Conservation (phyloP, 2,329 filamentous ascomycete genomes). For the Fusarium fujikuroi region DNA sequence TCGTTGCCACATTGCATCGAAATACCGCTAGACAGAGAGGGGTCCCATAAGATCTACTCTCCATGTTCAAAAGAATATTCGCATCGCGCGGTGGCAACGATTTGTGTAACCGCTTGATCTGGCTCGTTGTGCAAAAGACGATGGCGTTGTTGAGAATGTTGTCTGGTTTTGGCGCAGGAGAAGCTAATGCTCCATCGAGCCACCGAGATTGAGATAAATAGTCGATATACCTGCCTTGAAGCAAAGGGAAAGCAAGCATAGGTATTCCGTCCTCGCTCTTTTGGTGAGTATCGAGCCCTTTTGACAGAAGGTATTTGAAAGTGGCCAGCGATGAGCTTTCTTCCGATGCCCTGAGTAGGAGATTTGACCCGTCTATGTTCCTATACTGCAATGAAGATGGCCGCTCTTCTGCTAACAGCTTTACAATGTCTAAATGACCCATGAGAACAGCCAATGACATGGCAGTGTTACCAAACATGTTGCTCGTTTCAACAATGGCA, state of each 20-base stretch:
- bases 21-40: background rate
- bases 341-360: background rate
- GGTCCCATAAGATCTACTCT: accelerated
- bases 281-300: background rate
- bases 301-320: background rate
- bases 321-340: accelerated
- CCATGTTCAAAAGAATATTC: background rate
- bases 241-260: background rate
- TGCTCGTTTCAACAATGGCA: background rate
- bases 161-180: accelerated
- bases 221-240: accelerated
- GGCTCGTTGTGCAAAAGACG: accelerated
- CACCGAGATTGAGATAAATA: background rate
- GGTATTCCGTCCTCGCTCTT: background rate
- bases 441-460: background rate
- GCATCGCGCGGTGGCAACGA: background rate
- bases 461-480: background rate
- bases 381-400: background rate
- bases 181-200: accelerated
- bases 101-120: background rate
- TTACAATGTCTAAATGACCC: background rate
- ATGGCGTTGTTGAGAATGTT: background rate
- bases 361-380: background rate
- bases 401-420: background rate
- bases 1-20: accelerated